Evolutionary conservation across 306 rosid genomes (phyloP).

Genomic region (Cucumis hystrix): DNA sequence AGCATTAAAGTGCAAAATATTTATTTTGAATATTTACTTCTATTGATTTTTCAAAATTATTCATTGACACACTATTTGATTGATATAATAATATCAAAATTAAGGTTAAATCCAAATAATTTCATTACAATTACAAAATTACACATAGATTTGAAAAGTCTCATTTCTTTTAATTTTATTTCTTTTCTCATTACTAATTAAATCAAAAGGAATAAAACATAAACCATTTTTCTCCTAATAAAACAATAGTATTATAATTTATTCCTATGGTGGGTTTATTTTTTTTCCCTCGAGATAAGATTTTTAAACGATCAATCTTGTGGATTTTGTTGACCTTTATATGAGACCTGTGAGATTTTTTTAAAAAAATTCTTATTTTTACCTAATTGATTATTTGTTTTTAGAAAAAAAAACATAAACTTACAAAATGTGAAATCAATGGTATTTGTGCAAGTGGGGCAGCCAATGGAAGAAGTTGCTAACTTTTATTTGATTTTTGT

Average conservation of each 20-base stretch:
- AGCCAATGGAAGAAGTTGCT: neutral
- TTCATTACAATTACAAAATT: no score
- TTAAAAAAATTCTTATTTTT: neutral
- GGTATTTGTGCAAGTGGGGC: slow-evolving; percentile 6
- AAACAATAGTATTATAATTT: neutral
- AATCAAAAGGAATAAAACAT: neutral
- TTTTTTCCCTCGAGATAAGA: neutral
- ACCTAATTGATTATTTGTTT: neutral
- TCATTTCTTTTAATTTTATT: no score
- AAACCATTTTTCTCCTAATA: neutral
- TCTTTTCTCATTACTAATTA: neutral
- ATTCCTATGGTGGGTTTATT: neutral
- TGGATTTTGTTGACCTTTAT: neutral
- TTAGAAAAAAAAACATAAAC: neutral
- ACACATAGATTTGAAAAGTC: no score
- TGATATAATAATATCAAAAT: no score
- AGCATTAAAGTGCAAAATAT: no score
- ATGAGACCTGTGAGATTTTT: neutral
- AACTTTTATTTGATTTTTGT: neutral
- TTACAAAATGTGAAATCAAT: neutral
- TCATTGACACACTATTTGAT: no score
- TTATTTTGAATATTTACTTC: no score
- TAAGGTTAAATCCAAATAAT: no score
- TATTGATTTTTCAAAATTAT: no score
- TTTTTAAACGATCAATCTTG: neutral